Conservation (phyloP, 331 rosid species). For the Saraca asoca region DNA sequence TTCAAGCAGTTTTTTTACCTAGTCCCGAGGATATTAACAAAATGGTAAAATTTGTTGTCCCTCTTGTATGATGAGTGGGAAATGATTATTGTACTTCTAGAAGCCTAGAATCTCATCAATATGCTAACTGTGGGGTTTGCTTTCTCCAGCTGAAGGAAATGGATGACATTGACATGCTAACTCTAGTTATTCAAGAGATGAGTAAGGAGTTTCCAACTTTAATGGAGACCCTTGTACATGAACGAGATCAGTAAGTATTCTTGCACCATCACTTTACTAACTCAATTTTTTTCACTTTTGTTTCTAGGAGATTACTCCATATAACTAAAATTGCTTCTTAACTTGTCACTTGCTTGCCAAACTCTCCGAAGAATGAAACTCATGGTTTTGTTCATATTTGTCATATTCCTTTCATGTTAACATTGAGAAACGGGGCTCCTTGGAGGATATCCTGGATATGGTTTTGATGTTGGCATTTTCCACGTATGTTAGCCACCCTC, state of each 20-base stretch:
- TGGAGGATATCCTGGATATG: constrained; percentile 25
- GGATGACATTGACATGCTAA: constrained; percentile 89
- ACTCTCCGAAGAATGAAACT: background rate
- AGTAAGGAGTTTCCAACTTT: constrained; percentile 89
- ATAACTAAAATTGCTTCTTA: constrained; percentile 4
- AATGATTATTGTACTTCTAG: background rate
- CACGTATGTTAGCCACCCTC: constrained; percentile 6
- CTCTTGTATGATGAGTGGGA: constrained; percentile 29
- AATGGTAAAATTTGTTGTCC: constrained; percentile 57
- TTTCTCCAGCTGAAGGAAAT: constrained; percentile 78
- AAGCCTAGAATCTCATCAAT: constrained; percentile 18
- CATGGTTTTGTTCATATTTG: constrained; percentile 16
- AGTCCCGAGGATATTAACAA: constrained; percentile 71
- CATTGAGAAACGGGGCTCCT: constrained; percentile 13
- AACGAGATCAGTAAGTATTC: constrained; percentile 80
- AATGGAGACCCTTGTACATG: constrained; percentile 92
- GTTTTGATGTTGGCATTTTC: constrained; percentile 21
- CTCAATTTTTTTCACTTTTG: constrained; percentile 16
- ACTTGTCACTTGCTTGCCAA: constrained; percentile 14
- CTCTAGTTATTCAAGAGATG: constrained; percentile 90
- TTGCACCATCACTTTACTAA: constrained; percentile 27
- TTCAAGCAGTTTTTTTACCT: constrained; percentile 83
- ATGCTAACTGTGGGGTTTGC: constrained; percentile 33
- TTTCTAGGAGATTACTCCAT: constrained; percentile 11
- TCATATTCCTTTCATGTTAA: constrained; percentile 12